A percentile compares a stretch with the other conserved stretches of the same genome.
phyloP scores from a whole-genome alignment of 2,329 filamentous ascomycete genomes.

The Dactylonectria estremocensis region DNA sequence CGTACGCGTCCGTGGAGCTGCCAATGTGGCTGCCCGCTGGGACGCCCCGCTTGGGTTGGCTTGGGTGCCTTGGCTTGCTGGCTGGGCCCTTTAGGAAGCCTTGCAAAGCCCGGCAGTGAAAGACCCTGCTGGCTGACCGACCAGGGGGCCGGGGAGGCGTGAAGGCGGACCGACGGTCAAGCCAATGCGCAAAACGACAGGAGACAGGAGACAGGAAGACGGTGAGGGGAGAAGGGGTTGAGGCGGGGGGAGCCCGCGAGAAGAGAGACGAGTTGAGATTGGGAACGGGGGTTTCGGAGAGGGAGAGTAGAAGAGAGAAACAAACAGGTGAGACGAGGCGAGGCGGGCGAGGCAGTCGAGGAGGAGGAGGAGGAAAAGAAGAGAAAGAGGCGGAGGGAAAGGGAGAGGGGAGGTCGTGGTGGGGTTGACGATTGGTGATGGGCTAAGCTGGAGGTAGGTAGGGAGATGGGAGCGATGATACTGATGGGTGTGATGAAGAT shows the following conservation, averaged over 20 bases:
- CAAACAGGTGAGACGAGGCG: conserved; percentile 5
- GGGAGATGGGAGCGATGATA: conserved; percentile 4
- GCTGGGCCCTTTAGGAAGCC: conserved; percentile 34
- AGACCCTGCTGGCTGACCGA: conserved; percentile 39
- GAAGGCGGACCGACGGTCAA: conserved; percentile 43
- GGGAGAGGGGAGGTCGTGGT: conserved; percentile 47
- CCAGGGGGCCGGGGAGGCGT: conserved; percentile 37
- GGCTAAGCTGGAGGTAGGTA: conserved; percentile 6
- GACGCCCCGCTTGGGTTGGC: conserved; percentile 45
- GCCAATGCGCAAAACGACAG: conserved; percentile 38
- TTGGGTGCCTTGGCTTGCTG: conserved; percentile 37
- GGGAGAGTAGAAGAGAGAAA: neutral
- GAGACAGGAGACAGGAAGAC: conserved; percentile 15
- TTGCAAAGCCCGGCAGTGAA: conserved; percentile 24
- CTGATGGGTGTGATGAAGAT: neutral
- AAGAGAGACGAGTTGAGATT: conserved; percentile 16
- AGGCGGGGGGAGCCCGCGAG: conserved; percentile 27
- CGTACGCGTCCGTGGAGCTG: conserved; percentile 35
- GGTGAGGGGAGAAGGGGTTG: conserved; percentile 25
- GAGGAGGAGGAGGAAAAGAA: conserved; percentile 26
- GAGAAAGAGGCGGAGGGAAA: conserved; percentile 33
- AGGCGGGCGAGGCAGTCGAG: conserved; percentile 20
- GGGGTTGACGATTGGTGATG: conserved; percentile 25
- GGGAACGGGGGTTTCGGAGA: conserved; percentile 3
- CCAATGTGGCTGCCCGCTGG: conserved; percentile 41